Evolutionary conservation across 2,329 filamentous ascomycete genomes (phyloP), one percentile per base, ranked within the genome.

Genomic region (Fusarium sulawesiense): DNA sequence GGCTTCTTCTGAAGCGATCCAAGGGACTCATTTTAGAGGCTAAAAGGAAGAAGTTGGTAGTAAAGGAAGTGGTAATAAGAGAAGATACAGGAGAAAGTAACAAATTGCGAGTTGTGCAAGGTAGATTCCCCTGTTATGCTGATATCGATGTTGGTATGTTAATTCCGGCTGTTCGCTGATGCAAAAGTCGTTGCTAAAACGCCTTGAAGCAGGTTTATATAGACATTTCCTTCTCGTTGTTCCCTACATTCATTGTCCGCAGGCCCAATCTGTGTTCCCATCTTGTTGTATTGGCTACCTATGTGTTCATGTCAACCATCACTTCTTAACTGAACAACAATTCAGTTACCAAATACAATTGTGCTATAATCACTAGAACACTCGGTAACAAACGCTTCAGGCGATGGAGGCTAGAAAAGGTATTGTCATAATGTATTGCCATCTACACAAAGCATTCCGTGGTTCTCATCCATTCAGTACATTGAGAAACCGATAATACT

Each of bases 401-500:
- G 14, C 11, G 16, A n/a, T 25, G 29, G 6, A 30, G 16, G 14
- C 27, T 21, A 18, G 13, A 37, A 53, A 34, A 37, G 27, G 30
- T 25, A 27, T 47, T 44, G 29, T 49, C 50, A 60, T 53, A 41
- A 54, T 40, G 32, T 40, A 27, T 57, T 29, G 34, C 29, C 55
- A 27, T 47, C n/a, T 64, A 45, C 40, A 40, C 40, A 60, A 40
- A 44, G 50, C 56, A 61, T 55, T 54, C 6, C 45, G n/a, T 57
- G 29, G 44, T 46, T 53, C 49, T 23, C 64, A 50, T 61, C 47
- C 45, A 51, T 64, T 64, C 53, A 48, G 42, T 65, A 69, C 56
- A 56, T 54, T 71, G 59, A 65, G 48, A 65, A 51, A 27, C 32
- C 37, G 23, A 55, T 30, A 23, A 41, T 66, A 69, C 55, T 60